Evolutionary conservation across 352 stramenopile genomes (phyloP).

Genomic region (Globisporangium nodosum): DNA sequence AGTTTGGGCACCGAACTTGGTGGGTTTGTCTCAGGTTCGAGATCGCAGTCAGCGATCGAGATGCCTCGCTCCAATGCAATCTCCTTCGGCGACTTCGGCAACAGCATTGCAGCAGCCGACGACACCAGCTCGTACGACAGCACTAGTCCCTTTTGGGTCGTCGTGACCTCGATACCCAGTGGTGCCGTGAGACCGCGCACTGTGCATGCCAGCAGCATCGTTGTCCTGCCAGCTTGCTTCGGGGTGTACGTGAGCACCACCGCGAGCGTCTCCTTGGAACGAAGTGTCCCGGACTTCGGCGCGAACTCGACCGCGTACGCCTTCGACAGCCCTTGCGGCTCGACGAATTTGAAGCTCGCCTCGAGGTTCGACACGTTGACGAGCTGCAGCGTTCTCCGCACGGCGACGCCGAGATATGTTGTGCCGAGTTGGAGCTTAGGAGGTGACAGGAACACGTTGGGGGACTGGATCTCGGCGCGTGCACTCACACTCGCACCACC

Average conservation of each 20-base stretch:
- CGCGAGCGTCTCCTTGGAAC: conserved; percentile 53
- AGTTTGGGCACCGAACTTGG: conserved; percentile 39
- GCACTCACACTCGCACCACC: conserved; percentile 29
- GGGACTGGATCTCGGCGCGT: conserved; percentile 69
- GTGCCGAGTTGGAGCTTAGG: conserved; percentile 43
- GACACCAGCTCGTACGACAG: conserved; percentile 65
- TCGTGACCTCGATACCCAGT: conserved; percentile 58
- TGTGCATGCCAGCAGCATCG: conserved; percentile 54
- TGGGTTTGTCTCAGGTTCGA: conserved; percentile 39
- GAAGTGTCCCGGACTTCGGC: conserved; percentile 39
- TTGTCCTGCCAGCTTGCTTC: conserved; percentile 38
- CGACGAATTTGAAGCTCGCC: conserved; percentile 67
- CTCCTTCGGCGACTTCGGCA: conserved; percentile 34
- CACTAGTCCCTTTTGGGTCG: conserved; percentile 71
- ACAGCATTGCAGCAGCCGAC: not conserved
- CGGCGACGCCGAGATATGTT: conserved; percentile 58
- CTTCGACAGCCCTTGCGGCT: conserved; percentile 49
- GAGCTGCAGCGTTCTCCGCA: conserved; percentile 43
- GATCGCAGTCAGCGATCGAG: conserved; percentile 31
- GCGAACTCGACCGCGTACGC: conserved; percentile 40
- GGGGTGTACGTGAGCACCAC: conserved; percentile 56
- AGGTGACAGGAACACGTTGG: conserved; percentile 65
- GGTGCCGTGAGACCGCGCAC: conserved; percentile 49
- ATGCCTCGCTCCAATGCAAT: conserved; percentile 34
- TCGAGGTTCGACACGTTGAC: conserved; percentile 80